Percentiles rank a stretch among this genome's conserved stretches.
phyloP scores from a whole-genome alignment of 2,329 filamentous ascomycete genomes.

The Fusarium incarnatum region DNA sequence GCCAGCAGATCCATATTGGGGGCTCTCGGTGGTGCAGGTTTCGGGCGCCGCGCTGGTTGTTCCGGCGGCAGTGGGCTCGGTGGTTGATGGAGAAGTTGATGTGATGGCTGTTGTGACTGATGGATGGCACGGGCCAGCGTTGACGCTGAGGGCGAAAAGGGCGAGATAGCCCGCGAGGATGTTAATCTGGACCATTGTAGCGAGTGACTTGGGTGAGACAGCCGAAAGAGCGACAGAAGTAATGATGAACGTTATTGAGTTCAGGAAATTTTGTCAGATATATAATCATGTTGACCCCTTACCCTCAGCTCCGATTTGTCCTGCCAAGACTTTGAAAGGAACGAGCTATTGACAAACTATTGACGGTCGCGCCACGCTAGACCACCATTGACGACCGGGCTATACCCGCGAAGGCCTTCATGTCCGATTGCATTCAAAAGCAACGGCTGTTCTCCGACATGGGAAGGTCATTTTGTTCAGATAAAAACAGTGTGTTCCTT shows the following conservation, averaged over 20 bases:
- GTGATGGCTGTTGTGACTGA: too few relatives aligned
- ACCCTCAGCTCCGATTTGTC: too few relatives aligned
- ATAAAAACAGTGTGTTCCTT: too few relatives aligned
- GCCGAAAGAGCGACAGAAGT: rapidly evolving
- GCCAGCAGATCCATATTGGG: not conserved
- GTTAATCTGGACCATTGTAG: not conserved
- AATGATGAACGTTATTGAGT: not conserved
- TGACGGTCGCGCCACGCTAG: not conserved
- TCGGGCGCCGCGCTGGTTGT: not conserved
- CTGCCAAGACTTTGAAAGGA: not conserved
- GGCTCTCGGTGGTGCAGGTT: not conserved
- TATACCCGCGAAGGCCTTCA: not conserved
- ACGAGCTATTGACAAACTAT: not conserved
- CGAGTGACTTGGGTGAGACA: not conserved
- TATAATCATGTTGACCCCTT: not conserved
- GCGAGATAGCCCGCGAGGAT: not conserved
- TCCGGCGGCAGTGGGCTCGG: too few relatives aligned
- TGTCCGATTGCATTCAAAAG: too few relatives aligned
- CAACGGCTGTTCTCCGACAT: too few relatives aligned
- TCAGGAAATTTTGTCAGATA: too few relatives aligned
- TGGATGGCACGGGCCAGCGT: not conserved
- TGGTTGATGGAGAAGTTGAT: not conserved
- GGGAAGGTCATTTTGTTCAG: too few relatives aligned
- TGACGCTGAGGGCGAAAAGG: not conserved
- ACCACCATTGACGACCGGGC: not conserved